Percentiles rank a stretch among this genome's conserved stretches.
Evolutionary conservation across 768 basidiomycete genomes (phyloP).

Genomic region (Leccinum disarticulatum): DNA sequence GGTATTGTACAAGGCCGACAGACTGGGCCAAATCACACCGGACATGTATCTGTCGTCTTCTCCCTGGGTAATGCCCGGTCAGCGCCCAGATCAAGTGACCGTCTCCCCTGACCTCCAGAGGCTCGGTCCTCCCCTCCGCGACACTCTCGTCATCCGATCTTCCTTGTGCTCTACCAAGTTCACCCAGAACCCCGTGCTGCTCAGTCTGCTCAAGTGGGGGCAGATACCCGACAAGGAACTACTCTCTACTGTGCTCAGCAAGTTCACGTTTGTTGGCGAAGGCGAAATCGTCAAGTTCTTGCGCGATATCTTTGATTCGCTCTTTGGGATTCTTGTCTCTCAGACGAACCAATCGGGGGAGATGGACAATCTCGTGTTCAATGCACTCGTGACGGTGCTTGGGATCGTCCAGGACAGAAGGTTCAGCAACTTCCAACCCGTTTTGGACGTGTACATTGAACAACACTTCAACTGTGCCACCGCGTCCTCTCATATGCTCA

Average conservation of each 20-base stretch:
- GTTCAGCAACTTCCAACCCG: conserved; percentile 93
- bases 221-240: conserved; percentile 59
- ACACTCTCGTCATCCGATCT: conserved; percentile 78
- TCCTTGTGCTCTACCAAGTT: conserved; percentile 91
- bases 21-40: conserved; percentile 56
- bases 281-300: conserved; percentile 94
- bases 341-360: conserved; percentile 70
- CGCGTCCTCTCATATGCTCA: conserved; percentile 82
- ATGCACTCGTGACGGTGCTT: conserved; percentile 86
- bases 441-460: conserved; percentile 91
- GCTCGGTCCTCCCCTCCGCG: conserved; percentile 67
- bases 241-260: conserved; percentile 69
- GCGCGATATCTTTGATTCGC: conserved; percentile 86
- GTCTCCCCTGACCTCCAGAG: conserved; percentile 62
- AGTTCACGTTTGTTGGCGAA: conserved; percentile 91
- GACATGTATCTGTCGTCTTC: conserved; percentile 74
- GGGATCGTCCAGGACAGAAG: conserved; percentile 92
- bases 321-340: conserved; percentile 87
- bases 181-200: conserved; percentile 85
- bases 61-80: conserved; percentile 54
- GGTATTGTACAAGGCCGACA: conserved; percentile 82
- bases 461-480: conserved; percentile 80
- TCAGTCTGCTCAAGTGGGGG: conserved; percentile 83
- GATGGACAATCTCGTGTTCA: conserved; percentile 85
- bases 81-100: conserved; percentile 57